These are phyloP conservation scores for Remersonia thermophila DNA, from an alignment of 2,329 filamentous ascomycete genomes.

Conservation along the genomic window DNA sequence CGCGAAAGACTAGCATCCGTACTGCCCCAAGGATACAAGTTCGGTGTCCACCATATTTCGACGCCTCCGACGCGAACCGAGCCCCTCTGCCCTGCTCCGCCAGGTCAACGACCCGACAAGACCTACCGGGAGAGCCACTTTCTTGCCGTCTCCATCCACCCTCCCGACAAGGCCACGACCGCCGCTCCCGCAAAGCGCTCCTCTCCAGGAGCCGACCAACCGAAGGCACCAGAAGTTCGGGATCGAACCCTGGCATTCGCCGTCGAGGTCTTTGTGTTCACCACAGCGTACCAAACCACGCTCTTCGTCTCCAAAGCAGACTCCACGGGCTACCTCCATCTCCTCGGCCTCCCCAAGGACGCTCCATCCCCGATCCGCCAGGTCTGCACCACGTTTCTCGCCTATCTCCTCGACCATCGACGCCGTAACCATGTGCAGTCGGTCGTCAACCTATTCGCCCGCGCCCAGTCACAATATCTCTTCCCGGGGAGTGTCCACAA, in stretches of 20 bases:
- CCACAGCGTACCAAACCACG: slow-evolving; percentile 66
- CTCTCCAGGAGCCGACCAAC: slow-evolving; percentile 14
- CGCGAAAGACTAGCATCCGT: slow-evolving; percentile 32
- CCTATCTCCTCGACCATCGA: slow-evolving; percentile 57
- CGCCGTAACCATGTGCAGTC: slow-evolving; percentile 53
- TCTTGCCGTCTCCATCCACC: slow-evolving; percentile 38
- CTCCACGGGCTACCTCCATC: slow-evolving; percentile 75
- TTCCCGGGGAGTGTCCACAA: slow-evolving; percentile 89
- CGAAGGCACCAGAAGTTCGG: slow-evolving; percentile 18
- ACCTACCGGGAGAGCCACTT: slow-evolving; percentile 86
- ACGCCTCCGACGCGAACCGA: slow-evolving; percentile 65
- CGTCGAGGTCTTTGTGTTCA: slow-evolving; percentile 80
- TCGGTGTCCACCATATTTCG: slow-evolving; percentile 75
- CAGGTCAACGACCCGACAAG: slow-evolving; percentile 55
- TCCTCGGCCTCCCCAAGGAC: slow-evolving; percentile 50
- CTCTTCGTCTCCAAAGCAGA: slow-evolving; percentile 96
- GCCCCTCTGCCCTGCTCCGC: slow-evolving; percentile 68
- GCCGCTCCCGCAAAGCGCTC: slow-evolving; percentile 9
- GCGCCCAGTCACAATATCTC: slow-evolving; percentile 85
- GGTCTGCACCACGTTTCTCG: slow-evolving; percentile 63
- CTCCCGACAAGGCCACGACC: slow-evolving; percentile 3
- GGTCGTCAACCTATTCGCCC: slow-evolving; percentile 80
- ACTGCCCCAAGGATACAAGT: slow-evolving; percentile 41
- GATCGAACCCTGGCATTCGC: slow-evolving; percentile 61
- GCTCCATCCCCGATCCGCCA: slow-evolving; percentile 60